phyloP scores from a whole-genome alignment of 164 flowering plant genomes.

The Berberis thunbergii region DNA sequence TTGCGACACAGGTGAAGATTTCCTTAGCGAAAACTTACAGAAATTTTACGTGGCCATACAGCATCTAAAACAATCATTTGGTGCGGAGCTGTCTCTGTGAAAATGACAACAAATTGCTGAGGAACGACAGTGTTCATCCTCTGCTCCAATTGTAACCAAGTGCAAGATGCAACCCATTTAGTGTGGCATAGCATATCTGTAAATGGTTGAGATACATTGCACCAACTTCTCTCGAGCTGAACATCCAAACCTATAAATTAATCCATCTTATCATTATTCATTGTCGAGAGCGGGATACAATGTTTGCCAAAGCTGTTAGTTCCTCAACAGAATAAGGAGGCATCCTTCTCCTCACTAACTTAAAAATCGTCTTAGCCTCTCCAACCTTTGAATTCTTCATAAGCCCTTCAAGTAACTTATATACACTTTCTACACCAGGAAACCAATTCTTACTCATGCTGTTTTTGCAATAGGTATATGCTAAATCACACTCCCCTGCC shows the following conservation, averaged over 20 bases:
- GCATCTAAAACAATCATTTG: too few species aligned
- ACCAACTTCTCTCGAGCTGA: neutral
- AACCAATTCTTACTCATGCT: constrained; percentile 54
- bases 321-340: constrained; percentile 44
- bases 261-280: neutral
- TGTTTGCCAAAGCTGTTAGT: constrained; percentile 21
- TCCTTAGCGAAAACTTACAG: too few species aligned
- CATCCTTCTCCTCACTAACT: constrained; percentile 33
- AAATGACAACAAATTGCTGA: too few species aligned
- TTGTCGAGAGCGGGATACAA: neutral
- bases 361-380: constrained; percentile 34
- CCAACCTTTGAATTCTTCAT: constrained; percentile 22
- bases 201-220: too few species aligned
- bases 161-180: too few species aligned
- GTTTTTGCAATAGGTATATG: constrained; percentile 48
- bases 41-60: too few species aligned
- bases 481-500: constrained; percentile 49
- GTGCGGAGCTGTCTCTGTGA: too few species aligned
- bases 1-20: too few species aligned
- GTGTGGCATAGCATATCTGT: too few species aligned
- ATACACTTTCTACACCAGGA: constrained; percentile 45
- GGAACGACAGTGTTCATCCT: too few species aligned
- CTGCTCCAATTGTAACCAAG: too few species aligned
- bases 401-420: constrained; percentile 46
- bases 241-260: neutral